A percentile compares a stretch with the other conserved stretches of the same genome.
These are phyloP conservation scores for Spergularia bocconei DNA, from an alignment of 148 eudicot species.

Conservation along the genomic window DNA sequence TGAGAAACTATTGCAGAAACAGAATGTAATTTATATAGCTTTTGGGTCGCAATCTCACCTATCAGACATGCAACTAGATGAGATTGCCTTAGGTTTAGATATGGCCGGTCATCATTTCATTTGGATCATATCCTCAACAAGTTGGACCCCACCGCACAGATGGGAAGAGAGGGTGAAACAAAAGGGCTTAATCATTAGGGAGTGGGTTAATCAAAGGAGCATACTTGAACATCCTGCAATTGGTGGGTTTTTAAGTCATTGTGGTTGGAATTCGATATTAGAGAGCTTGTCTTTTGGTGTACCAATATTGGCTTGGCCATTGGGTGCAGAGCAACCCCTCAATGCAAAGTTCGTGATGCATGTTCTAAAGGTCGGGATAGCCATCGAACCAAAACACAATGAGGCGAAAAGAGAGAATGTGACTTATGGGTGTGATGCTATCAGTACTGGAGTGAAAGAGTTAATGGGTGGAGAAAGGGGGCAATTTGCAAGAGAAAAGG, in stretches of 20 bases:
- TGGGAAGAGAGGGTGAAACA: constrained; percentile 25
- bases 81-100: constrained; percentile 34
- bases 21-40: constrained; percentile 22
- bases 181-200: constrained; percentile 25
- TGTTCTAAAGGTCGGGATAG: constrained; percentile 27
- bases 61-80: constrained; percentile 28
- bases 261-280: constrained; percentile 16
- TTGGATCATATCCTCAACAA: constrained; percentile 28
- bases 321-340: constrained; percentile 33
- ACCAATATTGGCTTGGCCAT: constrained; percentile 35
- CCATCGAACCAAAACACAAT: background rate
- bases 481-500: constrained; percentile 17
- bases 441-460: constrained; percentile 28
- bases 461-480: constrained; percentile 33
- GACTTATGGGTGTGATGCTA: background rate
- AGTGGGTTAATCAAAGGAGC: constrained; percentile 32
- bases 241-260: constrained; percentile 35
- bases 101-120: constrained; percentile 25
- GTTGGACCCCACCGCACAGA: constrained; percentile 23
- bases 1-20: background rate
- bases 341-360: constrained; percentile 31
- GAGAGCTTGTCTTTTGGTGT: constrained; percentile 35
- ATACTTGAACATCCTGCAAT: constrained; percentile 26
- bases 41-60: constrained; percentile 36
- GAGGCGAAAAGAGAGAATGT: background rate